phyloP scores from a whole-genome alignment of 306 rosid species.

The Psophocarpus tetragonolobus region DNA sequence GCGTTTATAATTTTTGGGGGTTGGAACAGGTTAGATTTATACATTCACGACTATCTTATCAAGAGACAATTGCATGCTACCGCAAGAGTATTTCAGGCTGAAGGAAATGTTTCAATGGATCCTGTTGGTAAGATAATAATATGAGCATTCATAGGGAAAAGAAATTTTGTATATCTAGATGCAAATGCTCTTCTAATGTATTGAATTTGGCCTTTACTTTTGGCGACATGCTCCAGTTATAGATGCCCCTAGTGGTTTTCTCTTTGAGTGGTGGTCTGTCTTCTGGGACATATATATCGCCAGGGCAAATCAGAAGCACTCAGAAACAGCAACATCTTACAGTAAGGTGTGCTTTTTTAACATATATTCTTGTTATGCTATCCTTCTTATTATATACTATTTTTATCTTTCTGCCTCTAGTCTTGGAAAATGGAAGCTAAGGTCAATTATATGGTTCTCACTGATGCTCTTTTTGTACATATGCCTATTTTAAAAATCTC shows the following conservation, averaged over 20 bases:
- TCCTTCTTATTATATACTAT: background rate
- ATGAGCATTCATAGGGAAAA: background rate
- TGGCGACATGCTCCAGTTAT: constrained; percentile 51
- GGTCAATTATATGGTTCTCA: background rate
- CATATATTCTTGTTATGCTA: background rate
- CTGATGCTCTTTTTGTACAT: background rate
- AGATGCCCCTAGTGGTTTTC: constrained; percentile 77
- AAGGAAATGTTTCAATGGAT: constrained; percentile 55
- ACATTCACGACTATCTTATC: constrained; percentile 65
- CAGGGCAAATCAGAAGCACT: constrained; percentile 54
- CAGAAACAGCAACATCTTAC: constrained; percentile 68
- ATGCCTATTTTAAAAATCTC: background rate
- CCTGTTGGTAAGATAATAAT: constrained; percentile 60
- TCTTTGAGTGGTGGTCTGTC: constrained; percentile 93
- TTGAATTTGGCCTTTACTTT: constrained; percentile 26
- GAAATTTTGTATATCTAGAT: background rate
- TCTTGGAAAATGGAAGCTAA: constrained; percentile 17
- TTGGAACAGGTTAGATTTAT: constrained; percentile 66
- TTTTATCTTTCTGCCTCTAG: constrained; percentile 6
- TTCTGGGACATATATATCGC: constrained; percentile 75
- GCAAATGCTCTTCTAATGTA: constrained; percentile 11
- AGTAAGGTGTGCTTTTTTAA: constrained; percentile 48
- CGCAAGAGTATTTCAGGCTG: constrained; percentile 71
- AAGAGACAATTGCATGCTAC: constrained; percentile 67
- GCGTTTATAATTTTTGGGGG: constrained; percentile 5